Base-by-base conservation (phyloP, 2,329 filamentous ascomycete species). In the Epicoccum nigrum region DNA sequence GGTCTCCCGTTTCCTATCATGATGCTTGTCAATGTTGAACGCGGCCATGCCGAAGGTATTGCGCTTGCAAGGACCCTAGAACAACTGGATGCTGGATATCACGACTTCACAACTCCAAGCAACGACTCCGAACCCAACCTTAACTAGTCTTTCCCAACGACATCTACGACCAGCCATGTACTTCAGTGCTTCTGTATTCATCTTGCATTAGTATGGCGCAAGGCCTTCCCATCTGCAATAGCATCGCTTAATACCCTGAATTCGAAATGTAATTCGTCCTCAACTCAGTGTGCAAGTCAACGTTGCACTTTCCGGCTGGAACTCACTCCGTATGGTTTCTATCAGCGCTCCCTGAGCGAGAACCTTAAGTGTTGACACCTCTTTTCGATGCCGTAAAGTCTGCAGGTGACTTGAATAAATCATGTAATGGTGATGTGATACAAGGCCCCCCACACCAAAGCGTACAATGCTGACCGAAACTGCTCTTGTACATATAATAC, bases 1-100 rank as follows among this genome's bases (percentile, higher is more conserved):
- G 87, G 88, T 5, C 73, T 96, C 1, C 92, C 94, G 1, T 86
- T 92, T 13, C 90, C 92, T 1, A 77, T 97, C 42, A 90, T 97
- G 74, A 88, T 86, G 68, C 83, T 91, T 46, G 89, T 99, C 28
- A 82, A 97, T 71, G 90, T 96, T 8, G 89, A 95, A 28, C 68
- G 78, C 23, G 78, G 78, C 1, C 74, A 73, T 52, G 60, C 62
- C 7, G 77, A 79, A 38, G 78, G 71, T 15, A 62, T 65, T 20
- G 73, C 71, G 12, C 56, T 80, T 47, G 74, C 75, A 0, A 65
- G 62, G 23, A 75, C 77, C 32, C 54, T 75, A 17, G 64, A 67
- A 15, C 61, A 62, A 2, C 44, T 69, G 16, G 56, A 45, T 44
- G 35, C 21, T 13, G 30, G 23, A 17, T 30, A 35, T 13, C 35